Percentiles rank a stretch among this genome's conserved stretches.
Evolutionary conservation across 1,139 yeast genomes (phyloP).

Genomic region (Yarrowia galli): DNA sequence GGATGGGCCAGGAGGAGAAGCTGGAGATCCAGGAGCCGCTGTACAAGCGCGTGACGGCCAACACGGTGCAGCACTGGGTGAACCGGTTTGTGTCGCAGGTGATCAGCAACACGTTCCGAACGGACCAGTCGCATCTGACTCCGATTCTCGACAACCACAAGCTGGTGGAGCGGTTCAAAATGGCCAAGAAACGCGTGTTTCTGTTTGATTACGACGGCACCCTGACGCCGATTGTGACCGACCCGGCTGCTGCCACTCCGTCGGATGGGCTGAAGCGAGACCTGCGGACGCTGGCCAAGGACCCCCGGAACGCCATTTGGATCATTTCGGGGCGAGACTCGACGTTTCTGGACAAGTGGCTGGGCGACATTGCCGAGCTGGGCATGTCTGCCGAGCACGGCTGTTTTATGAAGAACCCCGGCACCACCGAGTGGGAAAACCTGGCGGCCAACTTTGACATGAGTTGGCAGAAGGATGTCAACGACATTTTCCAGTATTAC

Average conservation of each 20-base stretch:
- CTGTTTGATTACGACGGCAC: constrained; percentile 98
- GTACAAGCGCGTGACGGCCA: constrained; percentile 68
- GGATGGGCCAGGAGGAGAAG: constrained; percentile 46
- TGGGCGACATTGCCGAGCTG: constrained; percentile 68
- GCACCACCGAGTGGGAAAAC: constrained; percentile 73
- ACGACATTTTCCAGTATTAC: constrained; percentile 71
- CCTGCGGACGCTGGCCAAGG: constrained; percentile 67
- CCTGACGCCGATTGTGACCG: constrained; percentile 90
- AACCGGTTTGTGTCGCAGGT: constrained; percentile 64
- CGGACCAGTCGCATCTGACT: constrained; percentile 64
- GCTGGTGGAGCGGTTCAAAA: constrained; percentile 61
- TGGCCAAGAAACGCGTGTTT: constrained; percentile 74
- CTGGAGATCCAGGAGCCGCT: constrained; percentile 56
- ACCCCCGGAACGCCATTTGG: constrained; percentile 90
- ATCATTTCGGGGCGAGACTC: constrained; percentile 96
- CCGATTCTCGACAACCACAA: constrained; percentile 80
- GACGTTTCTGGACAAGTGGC: constrained; percentile 85
- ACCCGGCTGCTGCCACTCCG: constrained; percentile 99
- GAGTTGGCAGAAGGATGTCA: constrained; percentile 91
- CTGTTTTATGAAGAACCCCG: constrained; percentile 82
- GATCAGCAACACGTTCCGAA: constrained; percentile 57
- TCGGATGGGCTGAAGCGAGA: constrained; percentile 71
- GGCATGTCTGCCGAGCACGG: constrained; percentile 98
- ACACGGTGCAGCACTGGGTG: constrained; percentile 86
- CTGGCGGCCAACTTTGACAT: constrained; percentile 83